Evolutionary conservation across 1,139 yeast species (phyloP).

Genomic region (Candida gigantensis): DNA sequence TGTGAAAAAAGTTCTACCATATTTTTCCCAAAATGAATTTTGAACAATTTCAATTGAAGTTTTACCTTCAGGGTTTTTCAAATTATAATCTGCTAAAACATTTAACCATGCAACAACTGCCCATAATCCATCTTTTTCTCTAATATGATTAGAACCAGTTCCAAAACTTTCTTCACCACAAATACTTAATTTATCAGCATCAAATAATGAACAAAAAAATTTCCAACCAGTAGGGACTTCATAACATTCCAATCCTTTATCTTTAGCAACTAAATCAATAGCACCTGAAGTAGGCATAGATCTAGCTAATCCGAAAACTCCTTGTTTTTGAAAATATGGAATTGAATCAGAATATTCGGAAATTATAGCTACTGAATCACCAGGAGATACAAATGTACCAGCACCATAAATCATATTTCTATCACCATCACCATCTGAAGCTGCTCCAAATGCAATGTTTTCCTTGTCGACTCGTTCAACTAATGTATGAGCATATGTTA

Average conservation of each 20-base stretch:
- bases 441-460: conserved; percentile 92
- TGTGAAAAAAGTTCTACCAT: conserved; percentile 97
- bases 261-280: conserved; percentile 84
- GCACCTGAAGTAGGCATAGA: conserved; percentile 98
- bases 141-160: conserved; percentile 94
- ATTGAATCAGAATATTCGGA: conserved; percentile 88
- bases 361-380: conserved; percentile 96
- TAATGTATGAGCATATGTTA: conserved; percentile 87
- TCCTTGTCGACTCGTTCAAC: conserved; percentile 82
- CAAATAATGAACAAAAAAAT: conserved; percentile 93
- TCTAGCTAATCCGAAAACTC: conserved; percentile 93
- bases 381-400: conserved; percentile 94
- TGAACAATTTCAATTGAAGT: conserved; percentile 76
- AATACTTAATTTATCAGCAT: conserved; percentile 86
- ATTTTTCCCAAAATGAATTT: conserved; percentile 82
- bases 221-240: conserved; percentile 99
- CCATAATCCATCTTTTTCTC: conserved; percentile 98
- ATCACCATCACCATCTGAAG: conserved; percentile 98
- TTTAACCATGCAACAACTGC: conserved; percentile 97
- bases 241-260: conserved; percentile 71
- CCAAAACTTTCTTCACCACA: conserved; percentile 99
- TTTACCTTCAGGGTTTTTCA: conserved; percentile 53
- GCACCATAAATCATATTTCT: conserved; percentile 98
- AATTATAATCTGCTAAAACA: conserved; percentile 79
- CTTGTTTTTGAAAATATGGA: conserved; percentile 86